A percentile compares a stretch with the other conserved stretches of the same genome.
These are phyloP conservation scores for Cytospora piceicola DNA, from an alignment of 2,329 filamentous ascomycete genomes.

Conservation along the genomic window DNA sequence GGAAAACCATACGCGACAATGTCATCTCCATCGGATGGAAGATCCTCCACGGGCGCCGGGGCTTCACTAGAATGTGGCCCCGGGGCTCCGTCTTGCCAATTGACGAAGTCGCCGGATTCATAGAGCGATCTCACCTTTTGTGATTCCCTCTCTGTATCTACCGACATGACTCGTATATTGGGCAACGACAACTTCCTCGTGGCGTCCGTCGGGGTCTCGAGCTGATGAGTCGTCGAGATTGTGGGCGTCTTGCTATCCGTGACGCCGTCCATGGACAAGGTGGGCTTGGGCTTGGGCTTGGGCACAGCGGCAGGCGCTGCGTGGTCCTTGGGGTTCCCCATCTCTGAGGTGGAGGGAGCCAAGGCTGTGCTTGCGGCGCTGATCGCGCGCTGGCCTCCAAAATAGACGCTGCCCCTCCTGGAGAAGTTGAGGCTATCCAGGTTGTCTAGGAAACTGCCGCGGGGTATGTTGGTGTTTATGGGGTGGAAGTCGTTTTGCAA, in stretches of 20 bases:
- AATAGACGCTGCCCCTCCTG: slow-evolving; percentile 66
- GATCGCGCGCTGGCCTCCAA: slow-evolving; percentile 51
- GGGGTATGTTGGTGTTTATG: slow-evolving; percentile 60
- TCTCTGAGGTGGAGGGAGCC: slow-evolving; percentile 11
- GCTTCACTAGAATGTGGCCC: slow-evolving; percentile 52
- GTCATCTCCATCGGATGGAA: slow-evolving; percentile 56
- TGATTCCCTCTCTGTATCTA: slow-evolving; percentile 64
- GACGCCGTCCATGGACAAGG: slow-evolving; percentile 30
- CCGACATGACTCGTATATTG: slow-evolving; percentile 57
- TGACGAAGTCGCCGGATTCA: slow-evolving; percentile 57
- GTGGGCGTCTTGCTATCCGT: slow-evolving; percentile 28
- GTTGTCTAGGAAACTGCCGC: slow-evolving; percentile 60
- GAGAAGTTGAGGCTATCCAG: slow-evolving; percentile 62
- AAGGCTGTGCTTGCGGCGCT: slow-evolving; percentile 15
- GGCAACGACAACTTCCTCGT: slow-evolving; percentile 40
- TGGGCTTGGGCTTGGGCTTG: slow-evolving; percentile 9
- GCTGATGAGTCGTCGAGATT: slow-evolving; percentile 24
- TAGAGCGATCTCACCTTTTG: slow-evolving; percentile 71
- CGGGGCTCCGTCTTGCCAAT: slow-evolving; percentile 56
- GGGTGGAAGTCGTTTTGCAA: slow-evolving; percentile 50
- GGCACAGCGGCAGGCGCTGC: slow-evolving; percentile 22
- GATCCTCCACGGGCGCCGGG: slow-evolving; percentile 54
- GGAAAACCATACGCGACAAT: slow-evolving; percentile 62
- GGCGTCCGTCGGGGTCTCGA: slow-evolving; percentile 30
- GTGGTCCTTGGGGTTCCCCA: slow-evolving; percentile 22